These are phyloP conservation scores for Populus tremula DNA, from an alignment of 345 rosid species.

Conservation along the genomic window DNA sequence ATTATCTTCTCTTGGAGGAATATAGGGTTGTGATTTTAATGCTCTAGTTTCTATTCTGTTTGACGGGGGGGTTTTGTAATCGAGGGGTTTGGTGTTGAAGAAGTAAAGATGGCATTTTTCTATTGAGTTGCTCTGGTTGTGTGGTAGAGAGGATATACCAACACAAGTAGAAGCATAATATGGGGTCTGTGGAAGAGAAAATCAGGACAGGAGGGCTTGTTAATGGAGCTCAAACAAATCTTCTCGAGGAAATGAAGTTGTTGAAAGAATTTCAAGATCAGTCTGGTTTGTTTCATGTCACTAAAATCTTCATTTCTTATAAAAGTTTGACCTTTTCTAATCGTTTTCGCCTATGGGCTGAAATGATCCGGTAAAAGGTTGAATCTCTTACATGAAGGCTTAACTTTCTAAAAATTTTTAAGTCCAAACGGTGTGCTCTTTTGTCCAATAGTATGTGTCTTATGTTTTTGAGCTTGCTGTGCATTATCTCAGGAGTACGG, in stretches of 20 bases:
- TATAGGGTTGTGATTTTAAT: not conserved
- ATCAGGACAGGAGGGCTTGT: slow-evolving; percentile 45
- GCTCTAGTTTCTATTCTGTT: not conserved
- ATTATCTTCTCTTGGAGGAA: not conserved
- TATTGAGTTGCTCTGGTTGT: slow-evolving; percentile 20
- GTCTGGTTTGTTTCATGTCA: slow-evolving; percentile 53
- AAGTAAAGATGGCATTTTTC: slow-evolving; percentile 19
- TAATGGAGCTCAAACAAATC: slow-evolving; percentile 40
- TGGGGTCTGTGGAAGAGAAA: slow-evolving; percentile 70
- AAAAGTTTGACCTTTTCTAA: slow-evolving; percentile 6
- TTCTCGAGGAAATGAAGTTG: slow-evolving; percentile 89
- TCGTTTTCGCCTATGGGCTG: not conserved
- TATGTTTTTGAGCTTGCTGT: not conserved
- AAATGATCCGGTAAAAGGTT: slow-evolving; percentile 13
- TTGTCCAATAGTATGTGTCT: not conserved
- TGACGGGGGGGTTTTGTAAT: not conserved
- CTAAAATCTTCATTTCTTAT: not conserved
- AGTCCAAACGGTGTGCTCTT: not conserved
- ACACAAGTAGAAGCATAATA: slow-evolving; percentile 15
- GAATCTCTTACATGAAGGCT: slow-evolving; percentile 6
- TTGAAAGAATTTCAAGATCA: slow-evolving; percentile 84
- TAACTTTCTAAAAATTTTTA: not conserved
- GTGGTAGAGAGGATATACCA: slow-evolving; percentile 1
- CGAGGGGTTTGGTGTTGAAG: slow-evolving; percentile 9
- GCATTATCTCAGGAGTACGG: slow-evolving; percentile 50